Base-by-base conservation (phyloP, 306 rosid species). In the Citrullus mucosospermus region DNA sequence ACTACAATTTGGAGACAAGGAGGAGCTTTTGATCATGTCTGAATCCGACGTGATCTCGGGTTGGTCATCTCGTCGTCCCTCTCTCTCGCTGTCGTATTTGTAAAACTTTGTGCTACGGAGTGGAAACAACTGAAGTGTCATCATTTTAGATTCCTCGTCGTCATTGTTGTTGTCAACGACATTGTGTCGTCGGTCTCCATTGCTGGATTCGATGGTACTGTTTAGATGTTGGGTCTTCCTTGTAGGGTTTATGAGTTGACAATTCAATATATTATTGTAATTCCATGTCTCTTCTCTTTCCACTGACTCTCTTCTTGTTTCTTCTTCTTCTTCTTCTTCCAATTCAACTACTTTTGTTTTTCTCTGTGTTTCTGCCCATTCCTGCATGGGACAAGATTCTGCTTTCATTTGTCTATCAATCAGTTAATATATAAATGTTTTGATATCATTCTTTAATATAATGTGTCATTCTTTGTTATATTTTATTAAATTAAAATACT, bases 121-220 rank as follows among this genome's bases (percentile, higher is more conserved):
- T 20, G 81, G 81, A 78, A 78, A 78, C 8, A 78, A 50, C 25
- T 78, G 53, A 34, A 78, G 81, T n/a, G 81, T 65, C 48, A 4
- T 65, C 28, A 48, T 20, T 51, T 77, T 22, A 15, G 39, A 58
- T 5, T 25, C 25, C 0, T 44, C 4, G 9, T n/a, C 20, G 1
- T 3, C 65, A 1, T 11, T 0, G 53, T 2, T 5, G 62, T 2
- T 5, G 38, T 25, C 32, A 1, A 18, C 20, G 1, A 17, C 30
- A 18, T 25, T 3, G 62, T 34, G 8, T 16, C n/a, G 17, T 28
- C 8, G n/a, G 9, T 54, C 65, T 9, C 4, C 10, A 20, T 22
- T 11, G 39, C 1, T 4, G 4, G 46, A 18, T 15, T 63, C 70
- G 46, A 34, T 22, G 6, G 36, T 6, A 17, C 13, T 4, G 71